phyloP scores from a whole-genome alignment of 257 asterid genomes.

The Mitragyna speciosa region DNA sequence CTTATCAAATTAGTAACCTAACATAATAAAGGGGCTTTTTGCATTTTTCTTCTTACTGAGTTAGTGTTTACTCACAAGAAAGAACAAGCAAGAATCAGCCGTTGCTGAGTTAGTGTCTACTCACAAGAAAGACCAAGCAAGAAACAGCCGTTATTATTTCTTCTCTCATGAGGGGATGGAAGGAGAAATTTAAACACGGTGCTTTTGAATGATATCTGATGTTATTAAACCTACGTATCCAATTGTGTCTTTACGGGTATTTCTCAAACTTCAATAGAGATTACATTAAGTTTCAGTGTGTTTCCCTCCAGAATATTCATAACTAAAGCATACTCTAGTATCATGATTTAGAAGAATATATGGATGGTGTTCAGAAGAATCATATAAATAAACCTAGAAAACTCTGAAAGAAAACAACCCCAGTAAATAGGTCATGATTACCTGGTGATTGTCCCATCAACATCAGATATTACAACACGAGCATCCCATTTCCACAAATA shows the following conservation, averaged over 20 bases:
- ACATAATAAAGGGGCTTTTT: no score
- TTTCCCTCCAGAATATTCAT: neutral
- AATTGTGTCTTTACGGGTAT: neutral
- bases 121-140: neutral
- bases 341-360: neutral
- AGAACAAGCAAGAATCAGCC: no score
- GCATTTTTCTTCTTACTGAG: no score
- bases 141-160: neutral
- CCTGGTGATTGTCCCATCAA: conserved; percentile 98
- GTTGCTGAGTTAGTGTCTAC: neutral
- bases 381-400: neutral
- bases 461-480: conserved; percentile 90
- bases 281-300: neutral
- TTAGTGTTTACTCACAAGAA: neutral
- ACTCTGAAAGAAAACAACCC: neutral
- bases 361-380: neutral
- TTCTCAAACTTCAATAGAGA: neutral
- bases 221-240: neutral
- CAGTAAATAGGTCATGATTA: conserved; percentile 14
- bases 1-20: neutral
- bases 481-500: conserved; percentile 92
- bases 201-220: no score
- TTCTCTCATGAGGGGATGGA: neutral
- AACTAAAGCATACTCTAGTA: neutral
- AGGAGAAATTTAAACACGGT: no score